phyloP scores from a whole-genome alignment of 495 filamentous ascomycete genomes.

The Sporormia fimetaria region DNA sequence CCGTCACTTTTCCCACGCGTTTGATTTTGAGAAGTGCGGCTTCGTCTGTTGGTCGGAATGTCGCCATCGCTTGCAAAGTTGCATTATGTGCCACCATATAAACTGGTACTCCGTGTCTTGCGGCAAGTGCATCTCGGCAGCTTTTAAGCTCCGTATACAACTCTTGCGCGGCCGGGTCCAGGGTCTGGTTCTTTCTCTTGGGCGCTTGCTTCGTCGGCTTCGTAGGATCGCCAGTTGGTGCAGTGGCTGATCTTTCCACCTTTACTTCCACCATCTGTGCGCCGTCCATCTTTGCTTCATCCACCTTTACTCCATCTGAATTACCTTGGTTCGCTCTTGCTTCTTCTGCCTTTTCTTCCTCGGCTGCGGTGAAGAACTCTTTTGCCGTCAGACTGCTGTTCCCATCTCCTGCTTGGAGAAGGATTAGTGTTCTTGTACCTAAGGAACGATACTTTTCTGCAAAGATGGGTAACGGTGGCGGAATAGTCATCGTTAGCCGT shows the following conservation, averaged over 20 bases:
- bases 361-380: not conserved
- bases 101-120: not conserved
- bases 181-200: no score
- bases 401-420: not conserved
- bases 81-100: slow-evolving; percentile 9
- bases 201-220: no score
- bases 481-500: slow-evolving; percentile 50
- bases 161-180: no score
- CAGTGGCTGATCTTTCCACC: no score
- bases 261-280: no score
- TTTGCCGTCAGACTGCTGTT: not conserved
- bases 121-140: no score
- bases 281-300: no score
- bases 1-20: slow-evolving; percentile 4
- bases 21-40: slow-evolving; percentile 4
- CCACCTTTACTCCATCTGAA: not conserved
- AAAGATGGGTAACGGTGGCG: slow-evolving; percentile 54
- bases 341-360: not conserved
- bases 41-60: slow-evolving; percentile 6
- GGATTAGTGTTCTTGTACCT: not conserved
- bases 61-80: slow-evolving; percentile 8
- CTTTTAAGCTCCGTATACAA: no score
- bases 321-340: not conserved
- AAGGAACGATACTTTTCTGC: slow-evolving; percentile 51
- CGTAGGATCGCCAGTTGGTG: no score